phyloP scores from a whole-genome alignment of 1,284 basidiomycete species.

The Moesziomyces globuligerus region DNA sequence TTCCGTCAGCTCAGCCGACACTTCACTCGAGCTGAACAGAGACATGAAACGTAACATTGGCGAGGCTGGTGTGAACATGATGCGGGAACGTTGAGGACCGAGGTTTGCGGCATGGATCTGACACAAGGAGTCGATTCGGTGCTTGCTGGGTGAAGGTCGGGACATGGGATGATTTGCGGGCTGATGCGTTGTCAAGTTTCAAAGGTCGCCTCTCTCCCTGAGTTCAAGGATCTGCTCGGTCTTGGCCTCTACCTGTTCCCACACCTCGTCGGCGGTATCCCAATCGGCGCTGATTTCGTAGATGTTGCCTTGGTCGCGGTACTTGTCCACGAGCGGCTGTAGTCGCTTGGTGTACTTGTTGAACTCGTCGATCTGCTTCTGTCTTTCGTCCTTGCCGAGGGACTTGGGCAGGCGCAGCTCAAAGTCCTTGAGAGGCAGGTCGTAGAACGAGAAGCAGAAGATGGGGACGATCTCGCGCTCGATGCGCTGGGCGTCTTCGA shows the following conservation, averaged over 20 bases:
- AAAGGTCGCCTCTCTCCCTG: slow-evolving; percentile 31
- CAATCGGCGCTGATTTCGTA: slow-evolving; percentile 59
- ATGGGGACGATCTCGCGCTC: slow-evolving; percentile 48
- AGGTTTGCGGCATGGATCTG: too few species aligned
- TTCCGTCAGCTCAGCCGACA: background rate
- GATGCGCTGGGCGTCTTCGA: slow-evolving; percentile 44
- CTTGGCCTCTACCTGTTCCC: slow-evolving; percentile 62
- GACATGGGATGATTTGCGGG: too few species aligned
- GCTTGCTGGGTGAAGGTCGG: too few species aligned
- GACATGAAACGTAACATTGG: background rate
- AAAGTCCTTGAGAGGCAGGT: slow-evolving; percentile 40
- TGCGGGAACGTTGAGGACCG: too few species aligned
- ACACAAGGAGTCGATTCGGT: too few species aligned
- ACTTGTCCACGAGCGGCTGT: slow-evolving; percentile 43
- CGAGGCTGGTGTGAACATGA: background rate
- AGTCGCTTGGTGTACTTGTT: slow-evolving; percentile 17
- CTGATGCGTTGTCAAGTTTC: too few species aligned
- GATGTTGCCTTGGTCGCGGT: slow-evolving; percentile 52
- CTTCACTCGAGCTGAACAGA: background rate
- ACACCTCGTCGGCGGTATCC: slow-evolving; percentile 58
- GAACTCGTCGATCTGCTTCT: slow-evolving; percentile 41
- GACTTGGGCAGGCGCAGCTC: slow-evolving; percentile 27
- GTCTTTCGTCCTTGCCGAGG: slow-evolving; percentile 7
- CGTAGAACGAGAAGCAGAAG: slow-evolving; percentile 55
- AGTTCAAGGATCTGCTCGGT: slow-evolving; percentile 46